phyloP scores from a whole-genome alignment of 2,329 filamentous ascomycete genomes.

The Lachnellula subtilissima region DNA sequence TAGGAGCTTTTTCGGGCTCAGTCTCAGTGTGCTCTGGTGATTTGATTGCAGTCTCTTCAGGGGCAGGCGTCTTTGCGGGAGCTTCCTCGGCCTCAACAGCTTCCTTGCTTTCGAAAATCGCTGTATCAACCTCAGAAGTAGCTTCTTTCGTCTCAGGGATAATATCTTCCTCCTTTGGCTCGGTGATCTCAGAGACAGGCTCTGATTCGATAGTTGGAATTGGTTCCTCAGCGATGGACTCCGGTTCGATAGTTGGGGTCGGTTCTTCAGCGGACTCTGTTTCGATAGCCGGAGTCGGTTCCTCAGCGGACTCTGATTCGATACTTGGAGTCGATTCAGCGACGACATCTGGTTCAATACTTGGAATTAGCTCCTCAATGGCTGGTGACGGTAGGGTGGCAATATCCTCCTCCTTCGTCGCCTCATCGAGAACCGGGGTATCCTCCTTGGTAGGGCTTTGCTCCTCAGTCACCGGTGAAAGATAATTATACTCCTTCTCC shows the following conservation, averaged over 20 bases:
- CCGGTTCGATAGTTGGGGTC: neutral
- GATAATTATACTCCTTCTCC: slow-evolving; percentile 5
- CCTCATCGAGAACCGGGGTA: neutral
- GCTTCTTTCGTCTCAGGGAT: neutral
- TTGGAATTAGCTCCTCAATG: neutral
- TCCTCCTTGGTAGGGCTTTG: neutral
- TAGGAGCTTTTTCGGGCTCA: neutral
- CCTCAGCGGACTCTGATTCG: neutral
- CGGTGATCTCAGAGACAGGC: neutral
- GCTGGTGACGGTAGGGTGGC: neutral
- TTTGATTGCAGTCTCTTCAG: neutral
- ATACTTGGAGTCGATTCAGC: neutral
- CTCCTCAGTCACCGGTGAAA: slow-evolving; percentile 7
- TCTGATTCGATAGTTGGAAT: neutral
- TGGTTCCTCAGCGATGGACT: neutral
- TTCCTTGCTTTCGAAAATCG: neutral
- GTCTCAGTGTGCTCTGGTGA: neutral
- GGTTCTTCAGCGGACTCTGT: neutral
- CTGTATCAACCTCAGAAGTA: neutral
- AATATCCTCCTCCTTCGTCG: neutral
- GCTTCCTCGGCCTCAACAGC: neutral
- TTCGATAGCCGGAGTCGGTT: neutral
- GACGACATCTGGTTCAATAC: neutral
- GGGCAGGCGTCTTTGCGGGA: neutral
- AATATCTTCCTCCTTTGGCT: neutral